Conservation (phyloP, 2,329 filamentous ascomycete species). For the Paecilomyces sp. region DNA sequence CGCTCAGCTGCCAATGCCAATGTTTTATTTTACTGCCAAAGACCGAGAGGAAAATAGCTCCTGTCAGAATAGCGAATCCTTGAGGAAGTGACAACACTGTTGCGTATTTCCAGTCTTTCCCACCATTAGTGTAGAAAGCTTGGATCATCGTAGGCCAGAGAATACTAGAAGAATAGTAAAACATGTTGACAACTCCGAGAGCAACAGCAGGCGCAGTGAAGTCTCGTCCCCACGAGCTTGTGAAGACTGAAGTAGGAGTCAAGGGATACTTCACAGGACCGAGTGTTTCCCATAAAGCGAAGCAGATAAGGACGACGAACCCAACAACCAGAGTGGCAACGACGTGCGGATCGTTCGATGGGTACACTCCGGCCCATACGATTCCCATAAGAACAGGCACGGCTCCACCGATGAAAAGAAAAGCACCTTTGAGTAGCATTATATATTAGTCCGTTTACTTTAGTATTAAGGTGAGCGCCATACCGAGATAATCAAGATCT, state of each 20-base stretch:
- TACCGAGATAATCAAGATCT: slow-evolving; percentile 34
- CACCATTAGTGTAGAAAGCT: slow-evolving; percentile 35
- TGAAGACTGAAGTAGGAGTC: slow-evolving; percentile 41
- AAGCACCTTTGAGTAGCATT: slow-evolving; percentile 9
- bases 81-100: slow-evolving; percentile 37
- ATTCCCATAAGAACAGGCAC: slow-evolving; percentile 34
- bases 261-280: slow-evolving; percentile 32
- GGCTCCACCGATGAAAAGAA: slow-evolving; percentile 30
- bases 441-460: background rate
- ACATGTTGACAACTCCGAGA: slow-evolving; percentile 44
- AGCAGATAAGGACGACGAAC: slow-evolving; percentile 25
- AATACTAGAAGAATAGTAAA: slow-evolving; percentile 44
- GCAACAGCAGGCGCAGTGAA: slow-evolving; percentile 42
- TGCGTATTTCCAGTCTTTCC: slow-evolving; percentile 25
- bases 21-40: slow-evolving; percentile 38
- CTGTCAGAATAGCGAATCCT: slow-evolving; percentile 39
- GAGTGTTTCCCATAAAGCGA: slow-evolving; percentile 35
- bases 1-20: slow-evolving; percentile 43
- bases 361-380: slow-evolving; percentile 31
- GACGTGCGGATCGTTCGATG: slow-evolving; percentile 29
- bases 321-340: slow-evolving; percentile 31
- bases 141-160: slow-evolving; percentile 43
- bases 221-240: slow-evolving; percentile 38
- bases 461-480: background rate
- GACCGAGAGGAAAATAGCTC: slow-evolving; percentile 34